phyloP scores from a whole-genome alignment of 257 asterid species.

The Primulina tabacum region DNA sequence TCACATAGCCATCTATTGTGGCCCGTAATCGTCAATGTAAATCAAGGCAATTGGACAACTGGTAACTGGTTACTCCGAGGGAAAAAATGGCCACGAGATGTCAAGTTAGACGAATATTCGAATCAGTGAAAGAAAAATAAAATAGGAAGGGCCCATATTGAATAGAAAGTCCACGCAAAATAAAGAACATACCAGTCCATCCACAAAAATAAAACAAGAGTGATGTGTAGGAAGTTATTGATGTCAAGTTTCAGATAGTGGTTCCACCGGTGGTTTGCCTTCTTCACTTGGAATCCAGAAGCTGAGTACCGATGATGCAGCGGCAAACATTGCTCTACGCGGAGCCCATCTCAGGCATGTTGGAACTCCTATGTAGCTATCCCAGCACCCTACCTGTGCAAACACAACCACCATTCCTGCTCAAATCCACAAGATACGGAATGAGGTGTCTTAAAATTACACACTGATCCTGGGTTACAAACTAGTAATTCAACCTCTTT shows the following conservation, averaged over 20 bases:
- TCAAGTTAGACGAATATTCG: too few relatives aligned
- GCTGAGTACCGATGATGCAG: conserved; percentile 76
- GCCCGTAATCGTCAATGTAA: too few relatives aligned
- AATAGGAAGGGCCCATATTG: too few relatives aligned
- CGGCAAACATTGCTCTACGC: conserved; percentile 78
- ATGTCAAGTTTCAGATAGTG: conserved; percentile 14
- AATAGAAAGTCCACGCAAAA: too few relatives aligned
- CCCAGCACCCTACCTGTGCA: conserved; percentile 68
- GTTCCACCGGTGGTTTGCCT: conserved; percentile 23
- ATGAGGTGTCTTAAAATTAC: not conserved
- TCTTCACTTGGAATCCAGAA: conserved; percentile 77
- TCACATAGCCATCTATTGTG: too few relatives aligned
- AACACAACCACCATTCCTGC: not conserved
- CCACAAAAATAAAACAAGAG: not conserved
- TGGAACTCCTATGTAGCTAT: conserved; percentile 69
- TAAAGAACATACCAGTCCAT: too few relatives aligned
- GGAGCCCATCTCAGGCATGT: conserved; percentile 94
- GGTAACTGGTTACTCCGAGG: too few relatives aligned
- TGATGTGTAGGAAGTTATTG: not conserved
- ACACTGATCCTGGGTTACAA: not conserved
- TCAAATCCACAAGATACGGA: not conserved
- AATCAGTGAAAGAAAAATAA: too few relatives aligned
- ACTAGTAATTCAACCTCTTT: not conserved
- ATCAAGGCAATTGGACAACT: too few relatives aligned
- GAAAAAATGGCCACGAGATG: too few relatives aligned